Base-by-base conservation (phyloP, 2,329 filamentous ascomycete genomes). In the Parascedosporium putredinis region DNA sequence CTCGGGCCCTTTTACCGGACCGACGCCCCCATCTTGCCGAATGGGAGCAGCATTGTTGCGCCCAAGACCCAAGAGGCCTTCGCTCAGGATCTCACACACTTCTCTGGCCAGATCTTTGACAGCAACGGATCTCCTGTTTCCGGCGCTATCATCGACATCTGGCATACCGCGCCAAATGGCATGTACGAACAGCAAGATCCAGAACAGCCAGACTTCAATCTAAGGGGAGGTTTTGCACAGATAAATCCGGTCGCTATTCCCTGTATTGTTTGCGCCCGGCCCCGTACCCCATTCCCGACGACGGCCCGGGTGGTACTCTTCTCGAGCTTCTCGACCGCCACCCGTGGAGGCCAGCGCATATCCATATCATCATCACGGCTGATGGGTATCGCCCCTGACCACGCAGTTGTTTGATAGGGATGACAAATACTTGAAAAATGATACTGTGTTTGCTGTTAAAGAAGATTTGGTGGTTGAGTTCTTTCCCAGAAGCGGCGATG, bases 1-100 rank as follows among this genome's bases (percentile, higher is more conserved):
- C 76, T 95, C 0, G 88, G 88, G 0, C 88, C 88, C 1, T 95
- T 95, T 69, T 94, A 86, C 78, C 77, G 86, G 5, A 74, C 79
- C 40, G 76, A 89, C 56, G 80, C 87, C 0, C 87, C 88, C 4
- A 67, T 76, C 51, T 76, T 83, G 44, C 67, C 79, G n/a, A 85
- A 85, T 60, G 88, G 85, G 46, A 76, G 73, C 43, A 81, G 72
- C 57, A 87, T 93, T 54, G 72, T 46, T 12, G 20, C 82, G 18
- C 69, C 68, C 50, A 62, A 74, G 54, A 71, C 69, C 54, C 75
- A 76, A 5, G 51, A 64, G 48, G 69, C 71, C 22, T 46, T 46
- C 43, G 16, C 42, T 51, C 68, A 61, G 12, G 57, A 84, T 54
- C 67, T 81, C 24, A 73, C 75, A 3, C 79, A 74, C 58, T 81